Evolutionary conservation across 495 filamentous ascomycete genomes (phyloP), one percentile per base, ranked within the genome.

Genomic region (Melanomma pulvis-pyrius): DNA sequence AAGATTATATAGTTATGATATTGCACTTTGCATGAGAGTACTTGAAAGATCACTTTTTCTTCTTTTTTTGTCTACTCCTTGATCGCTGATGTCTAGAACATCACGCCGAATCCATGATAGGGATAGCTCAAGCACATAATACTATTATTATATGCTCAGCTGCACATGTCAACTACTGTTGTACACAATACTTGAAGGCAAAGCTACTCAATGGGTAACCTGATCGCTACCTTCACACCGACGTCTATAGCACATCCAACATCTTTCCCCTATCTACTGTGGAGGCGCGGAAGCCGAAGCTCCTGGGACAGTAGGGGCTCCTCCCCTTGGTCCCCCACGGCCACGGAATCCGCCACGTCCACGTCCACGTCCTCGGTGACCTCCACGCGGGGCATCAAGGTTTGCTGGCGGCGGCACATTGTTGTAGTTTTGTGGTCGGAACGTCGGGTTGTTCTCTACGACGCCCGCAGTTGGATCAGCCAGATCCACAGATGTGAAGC

Each of bases 381-480:
- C 76, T 44, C 39, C 39, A n/a, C 86, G 76, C 24, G 78, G 75
- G 15, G 75, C 54, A 65, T 92, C 84, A 32, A 94, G 68, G 36
- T 67, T 84, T 28, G 89, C 75, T 0, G 93, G 93, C 5, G 94
- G 94, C 3, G 94, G 92, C 9, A 93, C 90, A 55, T 85, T 85
- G 34, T 81, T 80, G 71, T 94, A 96, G 59, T 77, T 80, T 69
- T 86, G 82, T 26, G 84, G 84, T 26, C 78, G 79, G 75, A 86
- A 87, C 57, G 80, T 76, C 2, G 81, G 78, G 69, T 86, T 84
- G 64, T 82, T 79, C 59, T 78, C 61, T 34, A 83, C 69, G 8
- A 87, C 73, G 13, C 83, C 84, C 25, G 67, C 79, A 1, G 79
- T 77, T 1, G 84, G 77, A 60, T 84, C 78, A 26, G 71, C 70